These are phyloP conservation scores for Albifimbria verrucaria DNA, from an alignment of 2,329 filamentous ascomycete genomes.

Conservation along the genomic window DNA sequence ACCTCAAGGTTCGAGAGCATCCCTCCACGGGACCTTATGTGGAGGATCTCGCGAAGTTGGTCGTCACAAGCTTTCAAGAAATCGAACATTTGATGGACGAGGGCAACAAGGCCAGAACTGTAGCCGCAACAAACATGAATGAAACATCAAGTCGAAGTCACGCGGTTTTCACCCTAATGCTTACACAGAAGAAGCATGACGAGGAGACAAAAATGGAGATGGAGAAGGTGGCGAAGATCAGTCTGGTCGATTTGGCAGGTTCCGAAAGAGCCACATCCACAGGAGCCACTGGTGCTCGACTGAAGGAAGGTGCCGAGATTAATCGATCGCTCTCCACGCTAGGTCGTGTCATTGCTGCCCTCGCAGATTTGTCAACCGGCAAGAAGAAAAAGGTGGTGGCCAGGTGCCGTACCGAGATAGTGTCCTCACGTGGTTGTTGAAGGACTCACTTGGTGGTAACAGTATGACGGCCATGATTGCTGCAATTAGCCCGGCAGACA, in stretches of 20 bases:
- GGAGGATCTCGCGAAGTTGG: constrained; percentile 92
- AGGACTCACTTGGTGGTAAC: constrained; percentile 95
- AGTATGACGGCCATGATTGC: constrained; percentile 99
- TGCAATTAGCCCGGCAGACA: constrained; percentile 95
- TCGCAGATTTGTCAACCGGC: constrained; percentile 84
- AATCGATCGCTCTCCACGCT: constrained; percentile 95
- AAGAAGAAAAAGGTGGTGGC: constrained; percentile 69
- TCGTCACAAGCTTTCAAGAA: constrained; percentile 88
- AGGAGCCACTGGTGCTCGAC: constrained; percentile 86
- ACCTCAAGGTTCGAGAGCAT: constrained; percentile 95
- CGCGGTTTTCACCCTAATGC: constrained; percentile 92
- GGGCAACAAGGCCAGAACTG: constrained; percentile 96
- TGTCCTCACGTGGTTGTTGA: constrained; percentile 91
- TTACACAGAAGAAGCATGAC: constrained; percentile 92
- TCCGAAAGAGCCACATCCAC: constrained; percentile 97
- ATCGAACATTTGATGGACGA: constrained; percentile 99
- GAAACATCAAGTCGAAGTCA: constrained; percentile 98
- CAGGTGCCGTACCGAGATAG: constrained; percentile 97
- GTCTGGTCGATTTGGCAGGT: constrained; percentile 93
- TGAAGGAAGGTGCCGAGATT: constrained; percentile 98
- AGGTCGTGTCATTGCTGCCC: constrained; percentile 92
- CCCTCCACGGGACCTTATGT: constrained; percentile 97
- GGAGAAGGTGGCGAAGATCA: constrained; percentile 97
- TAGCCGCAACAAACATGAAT: constrained; percentile 99
- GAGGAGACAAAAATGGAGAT: constrained; percentile 93